Conservation (phyloP, 441 rosid genomes). For the Lepidium campestre region DNA sequence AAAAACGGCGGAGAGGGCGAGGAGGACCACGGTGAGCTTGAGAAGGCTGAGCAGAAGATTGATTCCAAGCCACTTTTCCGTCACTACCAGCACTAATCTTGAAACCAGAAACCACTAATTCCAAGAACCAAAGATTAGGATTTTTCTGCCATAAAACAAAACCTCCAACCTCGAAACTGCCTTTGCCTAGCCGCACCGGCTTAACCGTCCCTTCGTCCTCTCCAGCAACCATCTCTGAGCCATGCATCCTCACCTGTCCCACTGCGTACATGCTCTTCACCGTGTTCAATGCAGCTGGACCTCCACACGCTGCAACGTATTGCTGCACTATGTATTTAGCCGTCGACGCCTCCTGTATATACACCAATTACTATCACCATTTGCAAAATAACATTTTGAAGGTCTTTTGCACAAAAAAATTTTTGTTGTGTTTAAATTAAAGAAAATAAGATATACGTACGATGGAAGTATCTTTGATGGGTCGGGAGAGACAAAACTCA, state of each 20-base stretch:
- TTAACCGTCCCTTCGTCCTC: slow-evolving; percentile 38
- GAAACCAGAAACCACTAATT: slow-evolving; percentile 75
- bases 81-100: slow-evolving; percentile 87
- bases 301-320: slow-evolving; percentile 81
- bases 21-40: slow-evolving; percentile 79
- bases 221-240: slow-evolving; percentile 63
- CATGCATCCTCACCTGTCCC: slow-evolving; percentile 83
- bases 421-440: too few relatives aligned
- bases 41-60: slow-evolving; percentile 75
- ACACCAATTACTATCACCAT: too few relatives aligned
- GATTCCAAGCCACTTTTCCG: slow-evolving; percentile 91
- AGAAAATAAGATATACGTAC: slow-evolving; percentile 35
- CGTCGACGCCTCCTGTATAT: slow-evolving; percentile 65
- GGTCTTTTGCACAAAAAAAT: too few relatives aligned
- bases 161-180: slow-evolving; percentile 67
- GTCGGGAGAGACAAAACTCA: slow-evolving; percentile 38
- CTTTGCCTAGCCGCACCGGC: slow-evolving; percentile 30
- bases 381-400: too few relatives aligned
- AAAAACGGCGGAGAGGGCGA: slow-evolving; percentile 83
- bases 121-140: slow-evolving; percentile 84
- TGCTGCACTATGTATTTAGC: slow-evolving; percentile 88
- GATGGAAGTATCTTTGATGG: slow-evolving; percentile 49
- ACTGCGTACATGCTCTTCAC: slow-evolving; percentile 78
- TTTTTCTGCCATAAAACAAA: slow-evolving; percentile 90
- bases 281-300: slow-evolving; percentile 48